Base-by-base conservation (phyloP, 768 basidiomycete genomes). In the Calocera cornea region DNA sequence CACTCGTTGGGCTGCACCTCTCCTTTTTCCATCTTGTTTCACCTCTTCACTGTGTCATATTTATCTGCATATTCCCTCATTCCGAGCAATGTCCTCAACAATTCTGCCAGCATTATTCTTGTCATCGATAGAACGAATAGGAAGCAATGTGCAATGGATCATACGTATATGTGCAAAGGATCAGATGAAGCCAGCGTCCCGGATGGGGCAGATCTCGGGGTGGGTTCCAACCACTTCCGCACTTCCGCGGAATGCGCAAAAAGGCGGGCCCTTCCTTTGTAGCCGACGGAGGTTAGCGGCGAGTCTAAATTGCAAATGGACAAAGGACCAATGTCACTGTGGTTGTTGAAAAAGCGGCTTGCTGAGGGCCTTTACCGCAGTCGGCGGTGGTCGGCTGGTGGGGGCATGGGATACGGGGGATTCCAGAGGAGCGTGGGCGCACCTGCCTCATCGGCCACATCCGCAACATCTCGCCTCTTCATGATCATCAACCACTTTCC, bases 1-100 rank as follows among this genome's bases (percentile, higher is more conserved):
- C 66, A 67, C 72, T 64, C 89, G 87, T 77, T 89, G 90, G 33
- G 81, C 71, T 24, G 84, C 31, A 33, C 54, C 54, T 8, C 22
- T 22, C 24, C 22, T 60, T 60, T 22, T 60, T 47, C 44, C 44
- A 3, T 60, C 54, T 60, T 60, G 24, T 33, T 60, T 60, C 31
- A 5, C 14, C 27, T 10, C 5, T 60, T 60, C 31, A 60, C 31
- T 19, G 54, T 60, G 54, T 60, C 54, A 60, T 33, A 60, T 60
- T 47, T 60, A 60, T 60, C 54, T 33, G 54, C 54, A 60, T 60
- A 33, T 22, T 60, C 54, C 54, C 11, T 22, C 31, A 60, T 60
- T 60, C 54, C 54, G 11, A 11, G 54, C 54, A 60, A 60, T 60
- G 54, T 60, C 54, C 54, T 29, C 54, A 47, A 60, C 54, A 60